phyloP scores from a whole-genome alignment of 164 flowering plant genomes.

The Pachysandra terminalis region DNA sequence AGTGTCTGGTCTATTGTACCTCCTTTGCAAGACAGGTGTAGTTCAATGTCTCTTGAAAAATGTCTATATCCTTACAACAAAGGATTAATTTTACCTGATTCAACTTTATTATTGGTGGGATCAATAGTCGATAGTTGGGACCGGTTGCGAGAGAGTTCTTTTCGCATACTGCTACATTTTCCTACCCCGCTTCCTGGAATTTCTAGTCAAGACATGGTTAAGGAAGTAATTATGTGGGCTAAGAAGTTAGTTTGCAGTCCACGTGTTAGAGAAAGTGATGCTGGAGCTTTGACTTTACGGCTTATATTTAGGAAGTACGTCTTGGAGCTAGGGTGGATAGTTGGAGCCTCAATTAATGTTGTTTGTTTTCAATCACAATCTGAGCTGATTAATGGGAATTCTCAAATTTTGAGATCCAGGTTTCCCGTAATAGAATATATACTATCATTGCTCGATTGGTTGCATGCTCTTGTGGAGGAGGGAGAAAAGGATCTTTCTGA shows the following conservation, averaged over 20 bases:
- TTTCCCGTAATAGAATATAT: constrained; percentile 63
- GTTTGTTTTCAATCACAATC: constrained; percentile 29
- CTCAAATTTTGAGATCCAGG: constrained; percentile 20
- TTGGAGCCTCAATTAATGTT: constrained; percentile 51
- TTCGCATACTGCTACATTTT: constrained; percentile 72
- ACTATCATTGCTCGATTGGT: constrained; percentile 76
- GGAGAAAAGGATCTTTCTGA: constrained; percentile 88
- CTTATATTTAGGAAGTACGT: constrained; percentile 91
- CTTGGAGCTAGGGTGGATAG: constrained; percentile 74
- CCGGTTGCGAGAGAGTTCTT: constrained; percentile 79
- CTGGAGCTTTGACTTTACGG: constrained; percentile 85
- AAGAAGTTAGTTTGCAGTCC: constrained; percentile 83
- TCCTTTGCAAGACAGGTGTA: constrained; percentile 22
- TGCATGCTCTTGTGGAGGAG: constrained; percentile 54
- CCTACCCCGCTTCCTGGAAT: constrained; percentile 97
- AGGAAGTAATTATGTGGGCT: constrained; percentile 71
- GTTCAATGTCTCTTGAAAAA: constrained; percentile 26
- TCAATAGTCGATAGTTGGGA: constrained; percentile 99
- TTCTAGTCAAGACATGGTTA: constrained; percentile 44
- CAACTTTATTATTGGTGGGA: constrained; percentile 77
- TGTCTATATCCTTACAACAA: constrained; percentile 57
- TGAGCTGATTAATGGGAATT: constrained; percentile 23
- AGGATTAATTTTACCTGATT: constrained; percentile 65
- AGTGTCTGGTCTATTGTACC: constrained; percentile 72
- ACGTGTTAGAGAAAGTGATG: constrained; percentile 98